Evolutionary conservation across 2,329 filamentous ascomycete species (phyloP), one percentile per base, ranked within the genome.

Genomic region (Colletotrichum liriopes): DNA sequence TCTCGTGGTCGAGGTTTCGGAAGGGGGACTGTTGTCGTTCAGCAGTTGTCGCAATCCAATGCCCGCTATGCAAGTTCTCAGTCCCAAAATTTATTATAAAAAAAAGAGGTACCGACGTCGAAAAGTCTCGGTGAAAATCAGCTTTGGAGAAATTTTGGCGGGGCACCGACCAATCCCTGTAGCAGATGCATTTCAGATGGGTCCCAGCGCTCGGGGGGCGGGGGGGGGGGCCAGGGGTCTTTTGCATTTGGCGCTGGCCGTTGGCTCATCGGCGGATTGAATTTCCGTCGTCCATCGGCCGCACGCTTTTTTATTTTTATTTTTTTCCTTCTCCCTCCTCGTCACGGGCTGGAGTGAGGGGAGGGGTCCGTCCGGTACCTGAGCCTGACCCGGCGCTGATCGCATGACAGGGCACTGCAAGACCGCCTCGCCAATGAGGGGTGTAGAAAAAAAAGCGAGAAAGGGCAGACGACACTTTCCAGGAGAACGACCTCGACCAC

Each of bases 121-220:
- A 66, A 68, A 69, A 59, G 41, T 43, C 37, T 73, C 23, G 5
- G 32, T 63, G 71, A 66, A 67, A 67, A 63, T 55, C 51, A 72
- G 62, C 37, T 39, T 67, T 67, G 54, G 71, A 67, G 66, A 74
- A 73, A 74, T 73, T 74, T 74, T 71, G 72, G 73, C 71, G 73
- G 73, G 73, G 71, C 72, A 66, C 47, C 70, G 32, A 65, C 70
- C 70, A 72, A 72, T 72, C 70, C 70, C 60, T 72, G 70, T 54
- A 54, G 54, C 54, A 49, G 60, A 70, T 70, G 66, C 70, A 70
- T 72, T 60, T 47, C 23, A 70, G 37, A 64, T 55, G 65, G 65
- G 26, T 3, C 43, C 54, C 12, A 9, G 32, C 56, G 32, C 60
- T 49, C 18, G 47, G 54, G 26, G 11, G 45, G 35, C 18, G 65